Base-by-base conservation (phyloP, 202 grass and related monocot genomes). In the Hordeum pubiflorum region DNA sequence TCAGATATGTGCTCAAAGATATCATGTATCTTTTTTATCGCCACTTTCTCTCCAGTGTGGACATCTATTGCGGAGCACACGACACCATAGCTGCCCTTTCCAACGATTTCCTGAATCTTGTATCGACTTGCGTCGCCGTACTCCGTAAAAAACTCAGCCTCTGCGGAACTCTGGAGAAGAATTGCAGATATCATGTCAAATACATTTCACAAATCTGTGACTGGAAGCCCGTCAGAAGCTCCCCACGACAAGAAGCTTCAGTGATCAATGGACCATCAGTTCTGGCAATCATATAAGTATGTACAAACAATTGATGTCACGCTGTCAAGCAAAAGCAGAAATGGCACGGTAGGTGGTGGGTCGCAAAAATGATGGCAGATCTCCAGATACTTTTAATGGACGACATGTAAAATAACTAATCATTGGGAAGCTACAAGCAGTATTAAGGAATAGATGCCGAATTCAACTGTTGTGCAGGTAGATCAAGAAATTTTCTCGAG, bases 1-100 rank as follows among this genome's bases (percentile, higher is more conserved):
- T 99, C 96, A 81, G 92, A 99, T 58, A 99, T 93, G 83, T 99
- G 96, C 83, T 99, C 96, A 69, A 99, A 99, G 69, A 99, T 99
- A 83, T 91, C 92, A 63, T 99, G 90, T 84, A 99, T 99, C 83
- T 99, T 99, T 75, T 99, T 99, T 58, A 99, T 99, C 4, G 96
- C 96, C 33, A 99, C 96, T 83, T 93, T 99, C 68, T 95, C 96
- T 69, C 96, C 92, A 0, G 92, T 99, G 63, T 99, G 90, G 27
- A 92, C 84, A 79, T 99, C 96, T 63, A 99, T 90, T 75, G 96
- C 96, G 4, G 96, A 99, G 82, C 92, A 95, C 21, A 99, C 96
- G 18, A 99, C 96, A 48, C 96, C 96, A 33, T 95, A 99, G 86
- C 96, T 95, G 86, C 96, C 96, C 58, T 99, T 99, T 34, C 96